Percentiles rank a stretch among this genome's conserved stretches.
These are phyloP conservation scores for Mycena maculata DNA, from an alignment of 768 basidiomycete genomes.

Conservation along the genomic window DNA sequence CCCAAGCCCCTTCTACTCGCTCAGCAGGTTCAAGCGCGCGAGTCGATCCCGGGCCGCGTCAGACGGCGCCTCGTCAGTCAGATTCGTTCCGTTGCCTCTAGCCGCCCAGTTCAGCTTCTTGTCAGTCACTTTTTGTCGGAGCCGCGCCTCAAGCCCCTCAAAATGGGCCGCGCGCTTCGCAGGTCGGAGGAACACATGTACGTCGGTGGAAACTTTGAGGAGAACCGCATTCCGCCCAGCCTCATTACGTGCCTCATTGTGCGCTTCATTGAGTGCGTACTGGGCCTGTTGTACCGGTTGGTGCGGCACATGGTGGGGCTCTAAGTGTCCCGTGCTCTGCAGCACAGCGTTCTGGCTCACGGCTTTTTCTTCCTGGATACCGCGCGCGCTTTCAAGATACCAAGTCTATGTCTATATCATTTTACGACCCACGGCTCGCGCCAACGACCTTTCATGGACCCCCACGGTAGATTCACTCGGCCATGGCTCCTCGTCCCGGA, in stretches of 20 bases:
- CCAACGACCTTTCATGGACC: background rate
- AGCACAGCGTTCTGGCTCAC: background rate
- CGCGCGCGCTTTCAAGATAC: constrained; percentile 1
- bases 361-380: constrained; percentile 13
- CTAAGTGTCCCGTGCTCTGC: background rate
- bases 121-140: background rate
- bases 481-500: constrained; percentile 1
- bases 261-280: background rate
- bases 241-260: background rate
- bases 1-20: constrained; percentile 27
- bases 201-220: background rate
- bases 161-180: background rate
- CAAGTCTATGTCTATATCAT: background rate
- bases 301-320: constrained; percentile 4
- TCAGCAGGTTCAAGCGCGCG: constrained; percentile 19
- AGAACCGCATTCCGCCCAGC: too few species aligned
- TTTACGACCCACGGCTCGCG: background rate
- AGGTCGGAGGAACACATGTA: background rate
- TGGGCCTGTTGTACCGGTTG: background rate
- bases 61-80: constrained; percentile 6
- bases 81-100: background rate
- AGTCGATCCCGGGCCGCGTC: background rate
- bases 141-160: constrained; percentile 17
- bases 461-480: constrained; percentile 2
- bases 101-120: constrained; percentile 2